Evolutionary conservation across 1,284 basidiomycete species (phyloP), one percentile per base, ranked within the genome.

Genomic region (Vanrija pseudolonga): DNA sequence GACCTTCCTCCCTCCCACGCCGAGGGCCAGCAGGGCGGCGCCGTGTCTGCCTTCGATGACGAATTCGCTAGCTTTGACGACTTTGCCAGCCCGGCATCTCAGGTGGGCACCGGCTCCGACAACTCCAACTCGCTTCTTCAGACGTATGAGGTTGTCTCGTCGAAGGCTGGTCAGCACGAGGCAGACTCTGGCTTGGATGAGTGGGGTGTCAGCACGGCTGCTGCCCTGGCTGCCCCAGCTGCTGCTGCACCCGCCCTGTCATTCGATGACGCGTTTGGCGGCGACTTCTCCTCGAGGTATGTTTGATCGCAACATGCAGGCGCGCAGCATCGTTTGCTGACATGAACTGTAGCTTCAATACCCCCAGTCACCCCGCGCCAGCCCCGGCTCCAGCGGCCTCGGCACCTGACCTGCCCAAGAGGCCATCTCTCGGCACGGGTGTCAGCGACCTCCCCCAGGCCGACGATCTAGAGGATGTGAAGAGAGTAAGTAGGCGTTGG

Each of bases 11-110:
- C 80, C 11, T 78, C 32, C 14, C 32, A 32, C 32, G 32, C 32
- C 32, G 32, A 32, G 12, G 32, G 9, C 14, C 32, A 32, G 15
- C 40, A 11, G 17, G 43, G 17, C 50, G 20, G 18, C 15, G 23
- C 50, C 20, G 40, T 45, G 15, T 47, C 56, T 1, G 59, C 68
- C 2, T 76, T 76, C 45, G 73, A 75, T 47, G 74, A 75, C 53
- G 75, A 73, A 43, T 76, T 76, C 57, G 73, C 74, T 38, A 72
- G 67, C 12, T 82, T 83, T 63, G 82, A 82, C 51, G 74, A 76
- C 37, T 76, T 76, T 47, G 67, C 68, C 15, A 66, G 66, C 32
- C 53, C 64, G 2, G 44, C 59, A 8, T 58, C 44, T 17, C 55
- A 62, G 18, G 40, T 54, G 8, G 59, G 59, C 22, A 61, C 56